These are phyloP conservation scores for Arachnomyces sp. DNA, from an alignment of 2,329 filamentous ascomycete species.

Conservation along the genomic window DNA sequence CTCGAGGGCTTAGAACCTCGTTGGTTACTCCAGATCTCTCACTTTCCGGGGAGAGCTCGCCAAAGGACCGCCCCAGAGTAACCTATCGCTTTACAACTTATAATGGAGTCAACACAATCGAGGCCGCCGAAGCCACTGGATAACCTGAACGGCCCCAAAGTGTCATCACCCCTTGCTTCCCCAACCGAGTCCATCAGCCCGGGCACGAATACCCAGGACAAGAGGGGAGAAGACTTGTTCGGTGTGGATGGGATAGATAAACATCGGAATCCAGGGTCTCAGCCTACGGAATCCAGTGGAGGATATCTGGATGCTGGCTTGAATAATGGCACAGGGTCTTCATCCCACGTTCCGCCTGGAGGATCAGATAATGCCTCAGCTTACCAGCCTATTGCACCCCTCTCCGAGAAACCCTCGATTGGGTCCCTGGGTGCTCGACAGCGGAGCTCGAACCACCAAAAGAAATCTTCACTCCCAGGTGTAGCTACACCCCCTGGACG, in stretches of 20 bases:
- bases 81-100: too few relatives aligned
- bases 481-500: conserved; percentile 39
- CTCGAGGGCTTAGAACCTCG: too few relatives aligned
- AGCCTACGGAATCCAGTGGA: too few relatives aligned
- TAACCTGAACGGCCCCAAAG: conserved; percentile 15
- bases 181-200: conserved; percentile 19
- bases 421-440: conserved; percentile 18
- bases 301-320: too few relatives aligned
- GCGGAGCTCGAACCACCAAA: conserved; percentile 16
- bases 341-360: too few relatives aligned
- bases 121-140: conserved; percentile 16
- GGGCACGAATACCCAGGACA: conserved; percentile 12
- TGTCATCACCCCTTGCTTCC: conserved; percentile 23
- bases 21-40: too few relatives aligned
- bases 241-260: conserved; percentile 5
- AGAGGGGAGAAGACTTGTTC: conserved; percentile 10
- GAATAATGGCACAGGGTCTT: too few relatives aligned
- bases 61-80: too few relatives aligned
- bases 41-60: too few relatives aligned
- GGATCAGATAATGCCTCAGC: too few relatives aligned
- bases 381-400: conserved; percentile 15
- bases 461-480: conserved; percentile 21
- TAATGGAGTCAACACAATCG: conserved; percentile 3
- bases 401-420: conserved; percentile 18
- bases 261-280: too few relatives aligned